Percentiles rank a stretch among this genome's conserved stretches.
Conservation (phyloP, 257 asterid species). For the Primulina tabacum region DNA sequence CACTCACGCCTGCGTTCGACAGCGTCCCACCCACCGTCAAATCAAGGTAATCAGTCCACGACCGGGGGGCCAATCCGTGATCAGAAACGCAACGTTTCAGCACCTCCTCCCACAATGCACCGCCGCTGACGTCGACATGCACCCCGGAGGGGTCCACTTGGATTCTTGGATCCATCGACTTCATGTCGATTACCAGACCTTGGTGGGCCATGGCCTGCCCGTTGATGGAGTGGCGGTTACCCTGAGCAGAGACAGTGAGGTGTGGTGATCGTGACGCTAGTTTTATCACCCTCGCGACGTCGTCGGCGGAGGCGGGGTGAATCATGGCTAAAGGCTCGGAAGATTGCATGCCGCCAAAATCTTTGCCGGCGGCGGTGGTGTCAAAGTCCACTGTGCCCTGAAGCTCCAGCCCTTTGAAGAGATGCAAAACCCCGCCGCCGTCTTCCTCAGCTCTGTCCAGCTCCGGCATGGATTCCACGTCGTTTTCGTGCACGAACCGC, state of each 20-base stretch:
- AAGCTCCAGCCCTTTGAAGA: conserved; percentile 42
- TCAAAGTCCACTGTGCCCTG: conserved; percentile 42
- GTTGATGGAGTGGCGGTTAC: conserved; percentile 94
- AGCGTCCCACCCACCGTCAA: conserved; percentile 92
- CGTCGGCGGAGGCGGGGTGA: conserved; percentile 45
- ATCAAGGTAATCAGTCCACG: conserved; percentile 91
- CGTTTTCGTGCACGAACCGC: conserved; percentile 51
- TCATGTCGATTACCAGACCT: conserved; percentile 73
- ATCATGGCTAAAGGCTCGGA: conserved; percentile 65
- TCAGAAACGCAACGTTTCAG: conserved; percentile 52
- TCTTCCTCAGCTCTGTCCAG: conserved; percentile 26
- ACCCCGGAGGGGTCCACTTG: conserved; percentile 33
- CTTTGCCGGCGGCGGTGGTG: conserved; percentile 40
- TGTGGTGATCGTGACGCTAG: conserved; percentile 45
- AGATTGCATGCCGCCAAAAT: conserved; percentile 70
- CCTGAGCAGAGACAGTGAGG: conserved; percentile 88
- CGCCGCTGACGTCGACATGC: conserved; percentile 79
- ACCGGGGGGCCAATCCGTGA: conserved; percentile 66
- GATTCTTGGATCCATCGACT: conserved; percentile 33
- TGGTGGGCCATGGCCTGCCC: conserved; percentile 93
- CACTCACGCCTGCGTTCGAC: conserved; percentile 94
- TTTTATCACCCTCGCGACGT: conserved; percentile 54
- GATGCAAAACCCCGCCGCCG: conserved; percentile 34
- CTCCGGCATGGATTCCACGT: conserved; percentile 48
- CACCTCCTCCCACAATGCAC: conserved; percentile 89